Evolutionary conservation across 495 filamentous ascomycete species (phyloP), one percentile per base, ranked within the genome.

Genomic region (Hypoxylon cercidicola): DNA sequence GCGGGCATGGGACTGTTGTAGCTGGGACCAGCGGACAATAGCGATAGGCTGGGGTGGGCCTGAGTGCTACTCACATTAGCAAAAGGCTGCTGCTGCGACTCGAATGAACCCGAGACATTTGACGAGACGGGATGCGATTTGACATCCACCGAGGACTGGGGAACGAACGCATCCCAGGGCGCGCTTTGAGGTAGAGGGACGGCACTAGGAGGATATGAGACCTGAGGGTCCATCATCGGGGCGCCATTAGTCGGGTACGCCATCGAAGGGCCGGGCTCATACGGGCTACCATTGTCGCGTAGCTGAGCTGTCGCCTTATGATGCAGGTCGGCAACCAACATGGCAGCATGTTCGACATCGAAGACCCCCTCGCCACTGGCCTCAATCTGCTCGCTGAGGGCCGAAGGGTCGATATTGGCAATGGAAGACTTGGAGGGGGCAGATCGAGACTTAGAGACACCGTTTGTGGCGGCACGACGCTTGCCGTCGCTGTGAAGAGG

Each of bases 301-400:
- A 92, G 93, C 35, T 90, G 89, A 48, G 90, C 91, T 69, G 89
- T 90, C 70, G 95, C 94, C 80, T 97, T 96, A 79, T 97, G 93
- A 81, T 96, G 96, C 76, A 98, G 90, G 79, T 98, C 92, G 74
- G 96, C 95, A 85, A 99, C 95, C 82, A 99, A 88, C 91, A 97
- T 97, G 66, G 96, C 95, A 71, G 95, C 95, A 73, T 93, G 94
- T 85, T 99, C 95, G 77, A 97, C 88, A 81, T 97, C 94, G 75
- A 96, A 91, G 84, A 95, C 91, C 76, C 91, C 93, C 76, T 99
- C 95, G 79, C 88, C 92, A 80, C 89, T 92, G 64, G 90, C 92
- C 78, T 97, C 93, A 61, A 97, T 92, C 76, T 97, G 93, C 80
- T 98, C 95, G 40, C 71, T 74, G 70, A 98, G 81, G 30, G 93